Evolutionary conservation across 371 early-diverging fungal species (phyloP), one percentile per base, ranked within the genome.

Genomic region (Mucor saturninus): DNA sequence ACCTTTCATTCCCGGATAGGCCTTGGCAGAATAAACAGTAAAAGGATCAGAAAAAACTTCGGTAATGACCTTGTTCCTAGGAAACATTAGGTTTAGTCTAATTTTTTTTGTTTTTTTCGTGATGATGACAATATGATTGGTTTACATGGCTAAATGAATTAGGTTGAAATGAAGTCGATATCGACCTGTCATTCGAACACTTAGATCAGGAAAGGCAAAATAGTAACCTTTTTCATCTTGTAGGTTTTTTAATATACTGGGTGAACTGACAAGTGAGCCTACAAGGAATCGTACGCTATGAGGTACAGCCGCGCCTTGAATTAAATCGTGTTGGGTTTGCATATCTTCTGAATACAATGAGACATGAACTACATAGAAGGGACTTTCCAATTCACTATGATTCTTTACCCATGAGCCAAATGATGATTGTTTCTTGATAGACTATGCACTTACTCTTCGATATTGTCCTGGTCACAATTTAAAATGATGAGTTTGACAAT

Each of bases 1-100:
- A 88, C 87, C 86, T 55, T 83, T 79, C 87, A 88, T 86, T 4
- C 89, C 88, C 5, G 88, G 89, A 61, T 88, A 89, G 7, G 61
- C 21, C 63, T 85, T 86, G 15, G 85, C 84, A 10, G 81, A 64
- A 56, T 72, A 84, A 3, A 84, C 81, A 7, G 72, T 73, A 61
- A 86, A 84, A 3, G 73, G 68, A 21, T 85, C 76, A 14, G 84
- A 75, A 54, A 77, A 71, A 13, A 77, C 39, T 13, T 68, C 65
- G 8, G 65, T 57, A n/a, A 71, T 54, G 0, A 71, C 54, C 21
- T 67, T 56, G 58, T 62, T 62, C 32, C 67, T 67, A 35, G 21
- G 21, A 21, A 35, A 35, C 35, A 35, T 21, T 21, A 21, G 21
- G 21, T 21, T 21, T 21, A 21, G 21, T 21, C 21, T 21, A 21